Conservation (phyloP, 208 protist genomes). For the Naegleria gruberi region DNA sequence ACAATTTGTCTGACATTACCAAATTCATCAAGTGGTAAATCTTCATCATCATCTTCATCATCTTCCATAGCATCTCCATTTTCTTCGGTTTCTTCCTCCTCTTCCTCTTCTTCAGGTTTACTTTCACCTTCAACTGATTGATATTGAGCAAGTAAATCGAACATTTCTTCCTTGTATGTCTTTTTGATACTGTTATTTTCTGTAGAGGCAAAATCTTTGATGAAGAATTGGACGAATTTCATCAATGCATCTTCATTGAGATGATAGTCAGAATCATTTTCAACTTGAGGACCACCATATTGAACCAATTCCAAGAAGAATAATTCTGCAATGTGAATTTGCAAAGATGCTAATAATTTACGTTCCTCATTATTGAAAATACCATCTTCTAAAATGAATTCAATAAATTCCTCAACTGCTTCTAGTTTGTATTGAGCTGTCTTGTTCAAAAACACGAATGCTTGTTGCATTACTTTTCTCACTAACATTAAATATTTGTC, state of each 20-base stretch:
- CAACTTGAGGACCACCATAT: background rate
- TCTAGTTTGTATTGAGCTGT: background rate
- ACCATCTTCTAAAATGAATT: background rate
- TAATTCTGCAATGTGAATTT: background rate
- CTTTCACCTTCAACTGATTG: background rate
- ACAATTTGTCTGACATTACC: background rate
- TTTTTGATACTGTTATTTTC: background rate
- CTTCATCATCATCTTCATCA: background rate
- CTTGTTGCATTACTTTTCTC: background rate
- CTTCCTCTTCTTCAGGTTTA: background rate
- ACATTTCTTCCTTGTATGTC: background rate
- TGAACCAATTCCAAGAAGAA: background rate
- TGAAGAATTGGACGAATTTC: background rate
- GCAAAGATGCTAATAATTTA: background rate
- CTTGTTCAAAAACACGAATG: background rate
- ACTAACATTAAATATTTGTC: slow-evolving; percentile 10
- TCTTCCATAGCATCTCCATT: background rate
- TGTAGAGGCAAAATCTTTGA: background rate
- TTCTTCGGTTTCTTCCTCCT: background rate
- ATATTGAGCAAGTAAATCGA: background rate
- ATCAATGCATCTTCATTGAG: background rate
- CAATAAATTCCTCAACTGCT: background rate
- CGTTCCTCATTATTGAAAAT: background rate
- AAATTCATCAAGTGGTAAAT: background rate
- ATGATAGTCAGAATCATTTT: background rate